Evolutionary conservation across 1,284 basidiomycete species (phyloP).

Genomic region (Ganoderma meredithae): DNA sequence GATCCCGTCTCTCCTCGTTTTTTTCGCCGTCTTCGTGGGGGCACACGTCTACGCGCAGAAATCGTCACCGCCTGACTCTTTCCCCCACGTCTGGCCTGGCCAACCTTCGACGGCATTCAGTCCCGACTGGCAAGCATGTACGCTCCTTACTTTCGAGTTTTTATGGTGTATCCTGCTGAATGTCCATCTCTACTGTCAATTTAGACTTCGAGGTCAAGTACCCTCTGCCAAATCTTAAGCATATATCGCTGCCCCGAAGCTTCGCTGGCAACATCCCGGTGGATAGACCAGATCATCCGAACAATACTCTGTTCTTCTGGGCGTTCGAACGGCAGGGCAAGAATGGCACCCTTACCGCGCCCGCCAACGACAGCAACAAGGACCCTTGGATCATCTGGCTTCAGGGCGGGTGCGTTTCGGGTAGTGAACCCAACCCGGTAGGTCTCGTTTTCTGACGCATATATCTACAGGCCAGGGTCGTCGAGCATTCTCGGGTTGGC

Average conservation of each 20-base stretch:
- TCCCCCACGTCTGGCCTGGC: conserved; percentile 37
- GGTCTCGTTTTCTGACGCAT: not conserved
- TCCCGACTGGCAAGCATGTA: conserved; percentile 43
- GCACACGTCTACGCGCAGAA: not conserved
- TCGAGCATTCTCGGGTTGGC: not conserved
- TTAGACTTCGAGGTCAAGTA: conserved; percentile 39
- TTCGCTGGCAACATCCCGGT: conserved; percentile 78
- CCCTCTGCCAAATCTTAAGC: conserved; percentile 72
- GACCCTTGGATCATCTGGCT: conserved; percentile 80
- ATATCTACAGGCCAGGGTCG: not conserved
- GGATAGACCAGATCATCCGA: conserved; percentile 56
- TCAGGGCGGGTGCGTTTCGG: conserved; percentile 59
- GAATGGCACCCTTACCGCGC: conserved; percentile 60
- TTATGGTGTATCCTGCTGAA: not conserved
- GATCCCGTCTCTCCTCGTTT: not conserved
- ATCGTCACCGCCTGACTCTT: conserved; percentile 22
- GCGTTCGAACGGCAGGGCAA: conserved; percentile 61
- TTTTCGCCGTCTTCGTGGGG: not conserved
- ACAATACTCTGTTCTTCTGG: conserved; percentile 78
- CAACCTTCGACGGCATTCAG: conserved; percentile 38
- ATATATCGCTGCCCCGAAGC: conserved; percentile 55
- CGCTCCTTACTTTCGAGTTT: conserved; percentile 4
- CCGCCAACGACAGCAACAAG: conserved; percentile 44
- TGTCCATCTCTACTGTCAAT: too few relatives aligned
- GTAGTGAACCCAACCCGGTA: not conserved